Evolutionary conservation across 2,329 filamentous ascomycete species (phyloP), one percentile per base, ranked within the genome.

Genomic region (Xylaria digitata): DNA sequence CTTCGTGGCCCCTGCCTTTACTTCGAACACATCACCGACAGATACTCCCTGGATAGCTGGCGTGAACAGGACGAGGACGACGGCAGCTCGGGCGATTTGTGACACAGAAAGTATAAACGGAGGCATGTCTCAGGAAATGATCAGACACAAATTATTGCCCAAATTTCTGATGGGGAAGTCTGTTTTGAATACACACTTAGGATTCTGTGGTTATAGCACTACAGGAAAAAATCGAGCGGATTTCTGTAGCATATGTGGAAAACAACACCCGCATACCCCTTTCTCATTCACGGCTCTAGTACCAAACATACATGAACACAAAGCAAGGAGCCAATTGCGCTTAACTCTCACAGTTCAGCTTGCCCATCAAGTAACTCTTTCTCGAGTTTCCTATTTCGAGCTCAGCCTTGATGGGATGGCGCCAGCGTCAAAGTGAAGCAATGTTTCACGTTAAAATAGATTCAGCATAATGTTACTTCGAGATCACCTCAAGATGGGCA

Each of bases 21-120:
- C 48, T 4, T 48, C 32, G 40, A 66, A 66, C 7, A 66, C 64
- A 54, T 63, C 59, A 23, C 52, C 23, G 40, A 65, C 56, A 26
- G 37, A 50, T 19, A 53, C 21, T 43, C 37, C 59, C 3, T 21
- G 49, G n/a, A 40, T 26, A 19, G n/a, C 23, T 50, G 59, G 42
- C 5, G 46, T 46, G 23, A 49, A 19, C 11, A 21, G 6, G 7
- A 8, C 30, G 42, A 62, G 40, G 9, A 62, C 6, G 37, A 49
- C 6, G 42, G 46, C 46, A 40, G 53, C 13, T 6, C 8, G 21
- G 13, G 17, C 17, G n/a, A 53, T 13, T 37, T 15, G 50, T 23
- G 32, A 21, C 17, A 11, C 6, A 13, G 30, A 40, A 1, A 8
- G 6, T 9, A 21, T 53, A 19, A 19, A n/a, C 15, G 17, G n/a